Evolutionary conservation across 495 filamentous ascomycete species (phyloP).

Genomic region (Aspergillus sparsus): DNA sequence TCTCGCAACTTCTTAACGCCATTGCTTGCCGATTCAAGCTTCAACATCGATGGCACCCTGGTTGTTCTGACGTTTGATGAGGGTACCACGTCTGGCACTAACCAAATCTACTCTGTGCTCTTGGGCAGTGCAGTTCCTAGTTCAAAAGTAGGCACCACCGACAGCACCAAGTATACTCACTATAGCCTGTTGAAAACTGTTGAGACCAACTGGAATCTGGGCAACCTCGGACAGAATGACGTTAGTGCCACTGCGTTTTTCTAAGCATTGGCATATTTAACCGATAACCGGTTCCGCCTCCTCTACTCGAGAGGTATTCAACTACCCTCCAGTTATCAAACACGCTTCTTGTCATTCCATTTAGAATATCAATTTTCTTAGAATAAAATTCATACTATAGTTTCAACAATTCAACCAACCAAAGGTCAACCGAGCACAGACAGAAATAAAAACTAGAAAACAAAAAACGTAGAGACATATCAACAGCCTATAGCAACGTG

Average conservation of each 20-base stretch:
- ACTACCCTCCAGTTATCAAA: too few relatives aligned
- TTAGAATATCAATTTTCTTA: too few relatives aligned
- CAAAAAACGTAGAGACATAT: too few relatives aligned
- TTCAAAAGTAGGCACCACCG: constrained; percentile 56
- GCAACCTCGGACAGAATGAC: constrained; percentile 66
- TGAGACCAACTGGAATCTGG: constrained; percentile 64
- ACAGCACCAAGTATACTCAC: constrained; percentile 68
- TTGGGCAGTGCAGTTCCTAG: constrained; percentile 62
- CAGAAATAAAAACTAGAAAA: too few relatives aligned
- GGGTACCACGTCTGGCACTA: constrained; percentile 52
- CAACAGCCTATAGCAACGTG: too few relatives aligned
- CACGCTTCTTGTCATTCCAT: too few relatives aligned
- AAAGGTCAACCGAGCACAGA: too few relatives aligned
- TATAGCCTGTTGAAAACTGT: constrained; percentile 65
- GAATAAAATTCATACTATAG: too few relatives aligned
- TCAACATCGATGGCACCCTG: constrained; percentile 62
- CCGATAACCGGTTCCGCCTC: too few relatives aligned
- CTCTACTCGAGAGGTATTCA: too few relatives aligned
- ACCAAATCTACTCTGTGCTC: constrained; percentile 59
- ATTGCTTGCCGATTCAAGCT: constrained; percentile 60
- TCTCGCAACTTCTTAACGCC: constrained; percentile 57
- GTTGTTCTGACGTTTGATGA: constrained; percentile 71
- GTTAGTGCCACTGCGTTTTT: constrained; percentile 53
- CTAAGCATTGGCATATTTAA: not conserved
- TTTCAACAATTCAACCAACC: too few relatives aligned